phyloP scores from a whole-genome alignment of 2,329 filamentous ascomycete species.

The Phyllosticta ampelicida region DNA sequence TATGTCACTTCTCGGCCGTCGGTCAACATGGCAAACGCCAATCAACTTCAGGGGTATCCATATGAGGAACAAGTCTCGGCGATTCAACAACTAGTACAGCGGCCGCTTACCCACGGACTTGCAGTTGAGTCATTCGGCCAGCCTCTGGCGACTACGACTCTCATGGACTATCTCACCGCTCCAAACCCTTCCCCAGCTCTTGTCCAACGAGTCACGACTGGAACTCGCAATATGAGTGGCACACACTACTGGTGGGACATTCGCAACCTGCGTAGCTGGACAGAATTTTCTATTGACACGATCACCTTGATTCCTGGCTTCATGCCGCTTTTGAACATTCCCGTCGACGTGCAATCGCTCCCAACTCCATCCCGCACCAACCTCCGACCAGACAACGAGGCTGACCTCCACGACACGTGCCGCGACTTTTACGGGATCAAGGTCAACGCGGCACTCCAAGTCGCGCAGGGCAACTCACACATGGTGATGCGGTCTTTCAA shows the following conservation, averaged over 20 bases:
- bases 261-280: slow-evolving; percentile 76
- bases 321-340: slow-evolving; percentile 52
- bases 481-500: slow-evolving; percentile 41
- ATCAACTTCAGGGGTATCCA: slow-evolving; percentile 16
- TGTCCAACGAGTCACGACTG: slow-evolving; percentile 65
- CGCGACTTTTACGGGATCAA: slow-evolving; percentile 72
- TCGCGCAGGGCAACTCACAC: slow-evolving; percentile 60
- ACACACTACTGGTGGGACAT: slow-evolving; percentile 91
- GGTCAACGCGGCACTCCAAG: slow-evolving; percentile 70
- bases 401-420: slow-evolving; percentile 64
- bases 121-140: slow-evolving; percentile 28
- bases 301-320: slow-evolving; percentile 66
- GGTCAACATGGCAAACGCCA: slow-evolving; percentile 30
- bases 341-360: slow-evolving; percentile 52
- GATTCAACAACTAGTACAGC: slow-evolving; percentile 31
- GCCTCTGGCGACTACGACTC: slow-evolving; percentile 47
- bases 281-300: slow-evolving; percentile 60
- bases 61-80: slow-evolving; percentile 19
- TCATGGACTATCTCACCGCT: slow-evolving; percentile 66
- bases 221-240: slow-evolving; percentile 58
- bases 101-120: slow-evolving; percentile 31
- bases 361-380: slow-evolving; percentile 43
- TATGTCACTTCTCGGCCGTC: slow-evolving; percentile 37
- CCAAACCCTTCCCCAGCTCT: slow-evolving; percentile 74
- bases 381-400: slow-evolving; percentile 67